Conservation (phyloP, 768 basidiomycete species). For the Mycena capillaripes region DNA sequence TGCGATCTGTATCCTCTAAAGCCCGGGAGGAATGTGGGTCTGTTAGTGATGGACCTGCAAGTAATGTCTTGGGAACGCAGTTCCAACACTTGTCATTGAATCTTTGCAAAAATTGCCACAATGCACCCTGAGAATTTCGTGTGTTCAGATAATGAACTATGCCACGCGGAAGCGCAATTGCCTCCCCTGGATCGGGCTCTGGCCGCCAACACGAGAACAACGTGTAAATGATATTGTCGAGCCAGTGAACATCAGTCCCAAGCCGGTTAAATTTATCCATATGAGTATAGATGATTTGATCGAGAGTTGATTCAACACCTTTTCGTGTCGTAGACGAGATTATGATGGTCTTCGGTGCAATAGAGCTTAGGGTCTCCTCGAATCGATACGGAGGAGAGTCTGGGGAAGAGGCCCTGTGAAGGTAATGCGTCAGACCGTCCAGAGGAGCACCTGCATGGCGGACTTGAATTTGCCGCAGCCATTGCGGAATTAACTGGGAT, state of each 20-base stretch:
- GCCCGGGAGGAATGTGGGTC: neutral
- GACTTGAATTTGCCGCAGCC: neutral
- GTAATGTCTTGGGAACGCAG: neutral
- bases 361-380: neutral
- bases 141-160: neutral
- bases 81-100: neutral
- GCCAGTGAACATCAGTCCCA: neutral
- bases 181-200: neutral
- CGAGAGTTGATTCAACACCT: neutral
- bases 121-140: neutral
- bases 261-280: neutral
- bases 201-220: neutral
- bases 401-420: neutral
- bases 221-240: neutral
- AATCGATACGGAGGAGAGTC: neutral
- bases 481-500: neutral
- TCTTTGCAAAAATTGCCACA: neutral
- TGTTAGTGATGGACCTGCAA: neutral
- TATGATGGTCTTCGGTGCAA: neutral
- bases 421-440: neutral
- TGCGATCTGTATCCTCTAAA: neutral
- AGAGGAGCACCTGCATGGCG: neutral
- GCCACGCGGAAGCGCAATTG: neutral
- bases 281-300: neutral
- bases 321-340: neutral